Percentiles rank a stretch among this genome's conserved stretches.
Conservation (phyloP, 2,329 filamentous ascomycete species). For the Talaromyces marneffei region DNA sequence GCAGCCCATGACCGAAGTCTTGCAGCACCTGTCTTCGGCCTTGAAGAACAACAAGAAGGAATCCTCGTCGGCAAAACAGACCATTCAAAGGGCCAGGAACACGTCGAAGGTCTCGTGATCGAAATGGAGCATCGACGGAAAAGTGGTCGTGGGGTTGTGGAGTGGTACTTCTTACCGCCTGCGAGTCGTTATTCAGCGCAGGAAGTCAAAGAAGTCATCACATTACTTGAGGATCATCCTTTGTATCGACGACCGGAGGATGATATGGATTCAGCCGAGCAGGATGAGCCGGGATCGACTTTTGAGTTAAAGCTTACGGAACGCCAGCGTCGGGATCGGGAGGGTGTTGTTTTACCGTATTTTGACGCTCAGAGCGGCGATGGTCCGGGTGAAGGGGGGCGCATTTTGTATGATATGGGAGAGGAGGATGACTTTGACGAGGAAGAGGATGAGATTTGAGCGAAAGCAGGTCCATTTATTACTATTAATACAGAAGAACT, state of each 20-base stretch:
- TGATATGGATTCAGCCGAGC: conserved; percentile 36
- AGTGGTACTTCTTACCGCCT: conserved; percentile 58
- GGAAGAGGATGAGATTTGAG: conserved; percentile 82
- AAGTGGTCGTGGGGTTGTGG: conserved; percentile 69
- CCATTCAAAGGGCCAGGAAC: conserved; percentile 25
- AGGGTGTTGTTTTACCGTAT: conserved; percentile 87
- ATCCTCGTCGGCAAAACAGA: conserved; percentile 61
- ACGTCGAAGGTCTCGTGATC: conserved; percentile 61
- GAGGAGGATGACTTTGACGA: conserved; percentile 95
- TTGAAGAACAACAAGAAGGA: conserved; percentile 72
- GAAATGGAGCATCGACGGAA: conserved; percentile 82
- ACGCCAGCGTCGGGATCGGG: conserved; percentile 78
- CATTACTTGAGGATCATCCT: conserved; percentile 70
- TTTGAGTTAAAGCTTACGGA: conserved; percentile 86
- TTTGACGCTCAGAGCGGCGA: conserved; percentile 83
- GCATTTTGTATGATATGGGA: conserved; percentile 96
- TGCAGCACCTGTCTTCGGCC: conserved; percentile 69
- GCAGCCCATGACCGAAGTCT: conserved; percentile 70
- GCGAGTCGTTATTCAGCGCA: conserved; percentile 39
- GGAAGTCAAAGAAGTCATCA: conserved; percentile 47
- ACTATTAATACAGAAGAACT: conserved; percentile 1
- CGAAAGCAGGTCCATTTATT: neutral
- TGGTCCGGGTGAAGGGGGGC: conserved; percentile 72
- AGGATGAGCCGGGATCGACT: conserved; percentile 62
- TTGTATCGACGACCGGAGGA: conserved; percentile 53